phyloP scores from a whole-genome alignment of 495 filamentous ascomycete species.

The Aspergillus ostianus region DNA sequence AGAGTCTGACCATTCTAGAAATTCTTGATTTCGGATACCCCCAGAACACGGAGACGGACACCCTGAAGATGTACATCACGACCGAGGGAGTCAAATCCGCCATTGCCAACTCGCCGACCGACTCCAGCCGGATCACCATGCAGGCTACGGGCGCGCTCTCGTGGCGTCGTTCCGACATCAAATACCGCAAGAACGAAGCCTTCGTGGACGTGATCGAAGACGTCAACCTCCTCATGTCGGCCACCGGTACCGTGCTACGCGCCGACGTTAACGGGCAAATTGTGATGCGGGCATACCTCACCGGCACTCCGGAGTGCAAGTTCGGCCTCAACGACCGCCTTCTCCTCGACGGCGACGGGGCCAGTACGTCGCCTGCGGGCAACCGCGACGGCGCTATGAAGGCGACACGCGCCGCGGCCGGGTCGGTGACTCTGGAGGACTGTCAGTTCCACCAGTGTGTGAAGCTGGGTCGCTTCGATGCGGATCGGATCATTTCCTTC shows the following conservation, averaged over 20 bases:
- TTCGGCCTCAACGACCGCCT: constrained; percentile 98
- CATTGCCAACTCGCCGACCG: constrained; percentile 63
- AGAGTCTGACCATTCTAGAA: constrained; percentile 52
- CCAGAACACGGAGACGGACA: constrained; percentile 98
- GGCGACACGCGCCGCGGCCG: constrained; percentile 91
- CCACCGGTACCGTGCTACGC: constrained; percentile 88
- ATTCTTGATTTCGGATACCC: constrained; percentile 99
- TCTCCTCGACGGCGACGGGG: constrained; percentile 59
- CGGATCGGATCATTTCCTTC: constrained; percentile 96
- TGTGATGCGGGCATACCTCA: constrained; percentile 97
- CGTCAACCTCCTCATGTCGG: constrained; percentile 98
- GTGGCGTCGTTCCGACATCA: constrained; percentile 95
- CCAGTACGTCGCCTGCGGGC: constrained; percentile 58
- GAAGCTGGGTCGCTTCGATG: constrained; percentile 94
- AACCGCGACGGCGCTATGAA: constrained; percentile 53
- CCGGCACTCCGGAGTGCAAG: constrained; percentile 97
- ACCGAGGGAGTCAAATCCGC: constrained; percentile 98
- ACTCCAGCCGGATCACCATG: constrained; percentile 97
- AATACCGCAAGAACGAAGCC: constrained; percentile 99
- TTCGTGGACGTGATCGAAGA: constrained; percentile 99
- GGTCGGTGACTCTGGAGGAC: constrained; percentile 94
- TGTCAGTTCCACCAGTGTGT: constrained; percentile 99
- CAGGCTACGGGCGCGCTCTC: constrained; percentile 97
- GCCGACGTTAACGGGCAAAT: constrained; percentile 98
- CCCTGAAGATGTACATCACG: constrained; percentile 99